Percentiles rank a stretch among this genome's conserved stretches.
These are phyloP conservation scores for Scedosporium minutisporum DNA, from an alignment of 2,329 filamentous ascomycete genomes.

Conservation along the genomic window DNA sequence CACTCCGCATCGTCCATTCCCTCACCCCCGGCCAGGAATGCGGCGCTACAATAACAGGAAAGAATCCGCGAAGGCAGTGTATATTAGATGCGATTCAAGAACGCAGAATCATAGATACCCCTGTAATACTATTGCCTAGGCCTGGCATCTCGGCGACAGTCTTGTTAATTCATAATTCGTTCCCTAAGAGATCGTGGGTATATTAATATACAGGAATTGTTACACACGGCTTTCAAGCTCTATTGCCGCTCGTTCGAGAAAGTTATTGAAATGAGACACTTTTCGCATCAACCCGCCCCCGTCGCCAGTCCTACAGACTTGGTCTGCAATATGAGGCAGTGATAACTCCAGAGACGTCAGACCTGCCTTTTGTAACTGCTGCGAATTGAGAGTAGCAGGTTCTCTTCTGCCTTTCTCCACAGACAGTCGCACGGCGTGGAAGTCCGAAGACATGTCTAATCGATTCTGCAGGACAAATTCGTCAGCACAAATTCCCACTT, in stretches of 20 bases:
- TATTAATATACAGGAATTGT: neutral
- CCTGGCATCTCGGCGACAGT: no score
- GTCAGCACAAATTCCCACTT: neutral
- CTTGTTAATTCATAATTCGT: no score
- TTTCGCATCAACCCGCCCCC: slow-evolving; percentile 45
- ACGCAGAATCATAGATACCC: no score
- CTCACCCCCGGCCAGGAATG: no score
- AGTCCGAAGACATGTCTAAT: slow-evolving; percentile 44
- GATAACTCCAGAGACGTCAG: slow-evolving; percentile 48
- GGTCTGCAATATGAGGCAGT: slow-evolving; percentile 43
- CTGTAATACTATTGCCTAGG: no score
- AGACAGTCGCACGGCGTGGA: slow-evolving; percentile 54
- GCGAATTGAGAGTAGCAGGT: slow-evolving; percentile 19
- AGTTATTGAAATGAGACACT: slow-evolving; percentile 52
- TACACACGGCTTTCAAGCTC: slow-evolving; percentile 35
- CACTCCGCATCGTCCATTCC: no score
- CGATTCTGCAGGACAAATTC: slow-evolving; percentile 25
- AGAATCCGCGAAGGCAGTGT: no score
- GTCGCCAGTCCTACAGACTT: slow-evolving; percentile 39
- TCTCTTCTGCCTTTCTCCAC: slow-evolving; percentile 40
- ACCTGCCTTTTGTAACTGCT: slow-evolving; percentile 38
- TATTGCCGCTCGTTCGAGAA: slow-evolving; percentile 50
- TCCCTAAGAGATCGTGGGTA: no score
- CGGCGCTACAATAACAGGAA: no score
- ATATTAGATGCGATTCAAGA: no score